These are phyloP conservation scores for Setaria viridis DNA, from an alignment of 202 grass and related monocot species.

Conservation along the genomic window DNA sequence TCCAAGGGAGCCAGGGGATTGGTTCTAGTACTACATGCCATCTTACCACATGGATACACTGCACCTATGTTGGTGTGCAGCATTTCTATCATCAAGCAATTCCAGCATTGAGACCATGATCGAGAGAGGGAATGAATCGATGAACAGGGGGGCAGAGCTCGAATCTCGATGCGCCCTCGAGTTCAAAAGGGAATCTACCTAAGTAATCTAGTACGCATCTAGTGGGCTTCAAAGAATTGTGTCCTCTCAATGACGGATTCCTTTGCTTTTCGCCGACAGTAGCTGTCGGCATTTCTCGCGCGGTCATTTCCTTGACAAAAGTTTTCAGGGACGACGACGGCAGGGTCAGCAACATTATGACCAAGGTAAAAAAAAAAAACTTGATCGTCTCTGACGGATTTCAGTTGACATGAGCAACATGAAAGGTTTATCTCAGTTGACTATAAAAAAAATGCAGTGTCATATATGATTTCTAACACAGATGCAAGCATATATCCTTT, in stretches of 20 bases:
- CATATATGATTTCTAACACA: background rate
- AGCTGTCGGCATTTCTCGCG: slow-evolving; percentile 20
- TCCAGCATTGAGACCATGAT: background rate
- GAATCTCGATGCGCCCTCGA: slow-evolving; percentile 13
- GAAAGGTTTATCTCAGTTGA: background rate
- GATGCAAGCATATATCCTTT: background rate
- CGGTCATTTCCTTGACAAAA: background rate
- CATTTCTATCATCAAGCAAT: background rate
- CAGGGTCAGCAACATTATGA: background rate
- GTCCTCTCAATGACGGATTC: slow-evolving; percentile 38
- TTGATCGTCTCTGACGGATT: background rate
- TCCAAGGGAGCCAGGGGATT: slow-evolving; percentile 37
- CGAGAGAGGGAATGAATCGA: background rate
- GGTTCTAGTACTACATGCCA: slow-evolving; percentile 5
- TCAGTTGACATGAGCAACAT: background rate
- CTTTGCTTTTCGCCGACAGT: slow-evolving; percentile 33
- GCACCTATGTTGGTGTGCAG: slow-evolving; percentile 36
- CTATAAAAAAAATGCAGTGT: background rate
- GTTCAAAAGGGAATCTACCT: slow-evolving; percentile 25
- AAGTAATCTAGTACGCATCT: slow-evolving; percentile 31
- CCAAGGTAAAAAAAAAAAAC: background rate
- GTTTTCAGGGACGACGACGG: background rate
- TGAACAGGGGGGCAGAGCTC: slow-evolving; percentile 18
- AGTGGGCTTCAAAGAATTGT: slow-evolving; percentile 11
- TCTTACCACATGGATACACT: slow-evolving; percentile 9